Evolutionary conservation across 1,139 yeast species (phyloP), one percentile per base, ranked within the genome.

Genomic region (Keqinozyma sinolaborantium): DNA sequence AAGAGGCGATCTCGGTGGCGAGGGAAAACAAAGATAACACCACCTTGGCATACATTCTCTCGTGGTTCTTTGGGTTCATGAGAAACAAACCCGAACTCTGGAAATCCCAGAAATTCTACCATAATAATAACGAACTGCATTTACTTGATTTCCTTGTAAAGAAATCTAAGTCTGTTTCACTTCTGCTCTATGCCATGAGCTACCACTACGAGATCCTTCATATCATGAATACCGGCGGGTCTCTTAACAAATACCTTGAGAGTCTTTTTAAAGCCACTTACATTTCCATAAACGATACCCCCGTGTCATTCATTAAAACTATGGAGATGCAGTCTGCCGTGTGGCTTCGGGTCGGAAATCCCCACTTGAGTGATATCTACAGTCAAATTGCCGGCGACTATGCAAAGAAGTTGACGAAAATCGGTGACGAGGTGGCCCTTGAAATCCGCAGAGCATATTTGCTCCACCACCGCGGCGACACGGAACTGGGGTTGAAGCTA

Each of bases 1-100:
- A 83, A 42, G 97, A 88, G 50, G 94, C 97, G 0, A 83, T 88
- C 3, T 70, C 85, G 3, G 90, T 88, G 2, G 96, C 96, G 0
- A 64, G 97, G 44, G 96, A 88, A 48, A 82, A 84, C 46, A 81
- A 79, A 42, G 96, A 88, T 52, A 70, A 76, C 38, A 63, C 71
- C 9, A 85, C 95, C 13, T 63, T 88, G 25, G 83, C 87, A 11
- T 81, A 79, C 43, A 73, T 88, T n/a, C 60, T 87, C 28, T 73
- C 90, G 6, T 86, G 95, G 95, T 63, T 87, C 1, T 79, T 79
- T 48, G 75, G 80, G 40, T 84, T 84, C 42, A 67, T 85, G 50
- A 77, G 77, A 38, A 73, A 75, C 39, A 73, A 80, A 42, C 95
- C 95, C 0, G 68, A 73, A 24, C 53, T 80, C 25, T 65, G 73